phyloP scores from a whole-genome alignment of 2,329 filamentous ascomycete species.

The Claviceps digitariae region DNA sequence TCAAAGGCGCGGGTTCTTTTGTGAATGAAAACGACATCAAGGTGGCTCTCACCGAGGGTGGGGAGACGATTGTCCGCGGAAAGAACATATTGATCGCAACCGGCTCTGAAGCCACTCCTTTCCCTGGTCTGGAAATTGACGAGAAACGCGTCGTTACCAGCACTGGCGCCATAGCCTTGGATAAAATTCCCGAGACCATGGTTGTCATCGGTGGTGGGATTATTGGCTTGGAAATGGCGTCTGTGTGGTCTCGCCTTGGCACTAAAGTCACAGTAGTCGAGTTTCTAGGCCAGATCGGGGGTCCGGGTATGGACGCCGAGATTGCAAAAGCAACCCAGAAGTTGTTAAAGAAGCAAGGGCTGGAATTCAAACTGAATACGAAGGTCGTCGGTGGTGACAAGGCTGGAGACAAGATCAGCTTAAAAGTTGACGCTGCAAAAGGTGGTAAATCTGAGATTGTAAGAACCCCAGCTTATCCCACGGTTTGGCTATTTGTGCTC shows the following conservation, averaged over 20 bases:
- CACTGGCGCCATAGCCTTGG: conserved; percentile 81
- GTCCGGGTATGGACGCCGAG: conserved; percentile 92
- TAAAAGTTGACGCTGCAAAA: conserved; percentile 84
- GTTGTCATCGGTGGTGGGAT: conserved; percentile 96
- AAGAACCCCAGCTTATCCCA: conserved; percentile 23
- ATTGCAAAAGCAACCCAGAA: conserved; percentile 87
- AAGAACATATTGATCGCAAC: conserved; percentile 99
- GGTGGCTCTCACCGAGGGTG: conserved; percentile 80
- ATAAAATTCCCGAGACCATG: conserved; percentile 91
- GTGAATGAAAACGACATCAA: conserved; percentile 82
- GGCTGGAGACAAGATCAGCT: conserved; percentile 61
- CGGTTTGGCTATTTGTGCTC: background rate
- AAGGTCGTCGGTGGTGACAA: conserved; percentile 84
- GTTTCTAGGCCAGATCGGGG: conserved; percentile 91
- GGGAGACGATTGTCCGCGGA: conserved; percentile 71
- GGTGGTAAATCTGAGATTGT: conserved; percentile 89
- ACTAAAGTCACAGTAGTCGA: conserved; percentile 94
- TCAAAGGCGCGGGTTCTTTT: conserved; percentile 86
- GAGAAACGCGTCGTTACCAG: conserved; percentile 96
- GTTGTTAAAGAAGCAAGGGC: conserved; percentile 87
- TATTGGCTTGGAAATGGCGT: conserved; percentile 96
- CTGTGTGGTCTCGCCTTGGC: conserved; percentile 91
- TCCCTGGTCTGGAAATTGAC: conserved; percentile 89
- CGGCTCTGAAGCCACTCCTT: conserved; percentile 87
- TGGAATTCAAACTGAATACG: conserved; percentile 96